Conservation (phyloP, 176 grass and related monocot species). For the Cenchrus purpureus region DNA sequence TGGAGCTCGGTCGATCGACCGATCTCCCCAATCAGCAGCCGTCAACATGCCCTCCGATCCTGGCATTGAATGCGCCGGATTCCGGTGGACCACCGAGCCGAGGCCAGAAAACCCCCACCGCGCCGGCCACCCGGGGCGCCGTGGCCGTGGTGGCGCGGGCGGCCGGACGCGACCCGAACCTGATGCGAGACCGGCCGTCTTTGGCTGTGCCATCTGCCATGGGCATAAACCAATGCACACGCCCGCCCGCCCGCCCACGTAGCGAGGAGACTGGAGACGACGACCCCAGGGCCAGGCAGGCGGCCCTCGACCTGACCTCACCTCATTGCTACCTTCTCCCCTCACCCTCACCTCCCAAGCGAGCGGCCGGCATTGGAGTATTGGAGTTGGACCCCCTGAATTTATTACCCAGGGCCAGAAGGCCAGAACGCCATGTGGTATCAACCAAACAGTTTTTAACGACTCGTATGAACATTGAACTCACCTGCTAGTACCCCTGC, state of each 20-base stretch:
- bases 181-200: background rate
- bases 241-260: background rate
- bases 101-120: background rate
- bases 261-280: background rate
- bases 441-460: background rate
- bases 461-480: slow-evolving; percentile 11
- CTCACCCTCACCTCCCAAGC: background rate
- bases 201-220: background rate
- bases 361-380: background rate
- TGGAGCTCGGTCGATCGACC: background rate
- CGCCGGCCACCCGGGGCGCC: background rate
- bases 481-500: background rate
- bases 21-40: slow-evolving; percentile 21
- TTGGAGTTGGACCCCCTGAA: background rate
- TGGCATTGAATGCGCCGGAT: slow-evolving; percentile 26
- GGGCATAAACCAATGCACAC: background rate
- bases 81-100: slow-evolving; percentile 23
- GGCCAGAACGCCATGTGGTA: background rate
- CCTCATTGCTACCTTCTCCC: background rate
- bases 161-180: background rate
- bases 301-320: background rate
- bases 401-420: slow-evolving; percentile 19
- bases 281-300: background rate
- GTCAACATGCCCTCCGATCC: slow-evolving; percentile 30
- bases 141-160: background rate